phyloP scores from a whole-genome alignment of 1,284 basidiomycete genomes.

The Omphalotus olearius region DNA sequence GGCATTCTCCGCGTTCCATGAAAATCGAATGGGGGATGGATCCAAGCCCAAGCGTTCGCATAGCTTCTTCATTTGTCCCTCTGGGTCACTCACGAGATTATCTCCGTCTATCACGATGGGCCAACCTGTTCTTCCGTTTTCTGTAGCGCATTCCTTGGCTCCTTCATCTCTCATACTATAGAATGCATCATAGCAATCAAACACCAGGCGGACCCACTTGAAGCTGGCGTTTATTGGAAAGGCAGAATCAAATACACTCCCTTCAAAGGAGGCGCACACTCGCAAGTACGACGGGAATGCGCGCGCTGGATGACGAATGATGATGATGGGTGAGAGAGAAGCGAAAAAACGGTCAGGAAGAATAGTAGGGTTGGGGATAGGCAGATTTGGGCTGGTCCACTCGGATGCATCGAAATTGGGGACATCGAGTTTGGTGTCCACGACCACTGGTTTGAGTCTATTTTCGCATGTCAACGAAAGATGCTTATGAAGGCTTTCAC shows the following conservation, averaged over 20 bases:
- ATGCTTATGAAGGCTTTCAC: neutral
- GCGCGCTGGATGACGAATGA: slow-evolving; percentile 9
- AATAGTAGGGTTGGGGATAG: slow-evolving; percentile 3
- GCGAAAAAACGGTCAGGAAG: slow-evolving; percentile 5
- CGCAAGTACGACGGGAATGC: slow-evolving; percentile 9
- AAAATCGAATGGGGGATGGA: slow-evolving; percentile 3
- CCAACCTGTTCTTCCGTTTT: neutral
- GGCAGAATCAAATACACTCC: slow-evolving; percentile 7
- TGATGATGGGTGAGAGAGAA: slow-evolving; percentile 5
- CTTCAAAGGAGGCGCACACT: slow-evolving; percentile 3
- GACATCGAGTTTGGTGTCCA: slow-evolving; percentile 6
- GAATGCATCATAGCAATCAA: slow-evolving; percentile 9
- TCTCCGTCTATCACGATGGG: slow-evolving; percentile 12
- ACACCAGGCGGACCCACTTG: slow-evolving; percentile 1
- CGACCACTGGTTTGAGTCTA: slow-evolving; percentile 1
- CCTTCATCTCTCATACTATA: neutral
- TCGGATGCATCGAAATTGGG: neutral
- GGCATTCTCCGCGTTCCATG: slow-evolving; percentile 4
- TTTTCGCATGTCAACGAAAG: slow-evolving; percentile 2
- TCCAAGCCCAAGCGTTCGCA: slow-evolving; percentile 4
- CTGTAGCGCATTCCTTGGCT: neutral
- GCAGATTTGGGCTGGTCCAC: neutral
- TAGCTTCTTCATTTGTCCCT: slow-evolving; percentile 9
- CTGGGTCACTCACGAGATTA: slow-evolving; percentile 7
- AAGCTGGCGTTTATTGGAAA: slow-evolving; percentile 7